Conservation (phyloP, 2,329 filamentous ascomycete species). For the Ceratocystis destructans region DNA sequence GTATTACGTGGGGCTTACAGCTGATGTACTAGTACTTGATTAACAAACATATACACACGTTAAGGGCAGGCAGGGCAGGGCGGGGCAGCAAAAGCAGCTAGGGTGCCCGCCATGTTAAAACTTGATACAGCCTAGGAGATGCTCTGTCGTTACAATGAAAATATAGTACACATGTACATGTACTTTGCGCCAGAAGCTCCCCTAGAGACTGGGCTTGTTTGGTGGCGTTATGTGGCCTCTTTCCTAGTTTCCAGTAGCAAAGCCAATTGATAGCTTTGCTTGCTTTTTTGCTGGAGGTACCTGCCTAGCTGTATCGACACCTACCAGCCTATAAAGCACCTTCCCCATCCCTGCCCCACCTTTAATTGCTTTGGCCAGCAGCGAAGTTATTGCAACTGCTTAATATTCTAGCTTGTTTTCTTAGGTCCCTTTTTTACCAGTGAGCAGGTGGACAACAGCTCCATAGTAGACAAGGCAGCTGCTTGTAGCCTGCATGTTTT, state of each 20-base stretch:
- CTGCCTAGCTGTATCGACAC: neutral
- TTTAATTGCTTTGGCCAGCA: neutral
- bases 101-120: no score
- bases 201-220: neutral
- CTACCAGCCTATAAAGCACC: neutral
- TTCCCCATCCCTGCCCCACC: neutral
- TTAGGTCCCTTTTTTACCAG: conserved; percentile 1
- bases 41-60: neutral
- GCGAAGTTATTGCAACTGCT: neutral
- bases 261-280: neutral
- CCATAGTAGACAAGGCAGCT: conserved; percentile 5
- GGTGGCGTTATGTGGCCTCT: neutral
- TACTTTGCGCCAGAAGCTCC: neutral
- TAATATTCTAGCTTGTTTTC: conserved; percentile 2
- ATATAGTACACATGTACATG: neutral
- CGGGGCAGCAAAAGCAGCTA: neutral
- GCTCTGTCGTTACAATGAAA: no score
- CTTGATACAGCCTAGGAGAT: no score
- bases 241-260: neutral
- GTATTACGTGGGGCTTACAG: neutral
- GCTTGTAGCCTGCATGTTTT: neutral
- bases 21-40: neutral
- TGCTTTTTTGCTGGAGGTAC: neutral
- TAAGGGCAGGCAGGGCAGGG: neutral
- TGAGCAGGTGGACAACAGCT: neutral